Conservation (phyloP, 768 basidiomycete species). For the Leccinum rimulosum region DNA sequence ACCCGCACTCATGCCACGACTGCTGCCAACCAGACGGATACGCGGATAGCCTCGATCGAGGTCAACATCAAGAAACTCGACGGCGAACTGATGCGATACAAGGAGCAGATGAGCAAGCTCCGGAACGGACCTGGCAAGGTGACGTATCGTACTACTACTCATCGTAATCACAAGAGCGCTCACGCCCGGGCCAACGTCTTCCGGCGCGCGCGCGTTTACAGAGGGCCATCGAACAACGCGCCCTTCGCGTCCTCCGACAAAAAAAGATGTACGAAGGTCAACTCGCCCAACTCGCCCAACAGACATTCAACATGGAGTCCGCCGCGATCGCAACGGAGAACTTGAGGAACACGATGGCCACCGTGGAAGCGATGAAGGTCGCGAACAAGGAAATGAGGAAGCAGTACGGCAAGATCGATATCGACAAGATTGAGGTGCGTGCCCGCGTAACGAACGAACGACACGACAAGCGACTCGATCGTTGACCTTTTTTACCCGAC, state of each 20-base stretch:
- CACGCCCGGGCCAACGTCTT: not conserved
- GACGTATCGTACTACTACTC: conserved; percentile 1
- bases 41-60: conserved; percentile 82
- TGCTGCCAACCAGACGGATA: conserved; percentile 64
- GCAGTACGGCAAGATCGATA: conserved; percentile 95
- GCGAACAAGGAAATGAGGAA: conserved; percentile 97
- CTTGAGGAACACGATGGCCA: conserved; percentile 97
- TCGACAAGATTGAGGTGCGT: conserved; percentile 96
- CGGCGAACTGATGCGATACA: conserved; percentile 86
- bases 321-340: conserved; percentile 96
- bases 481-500: not conserved
- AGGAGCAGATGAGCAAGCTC: conserved; percentile 94
- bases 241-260: conserved; percentile 88
- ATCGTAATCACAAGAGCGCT: not conserved
- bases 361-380: conserved; percentile 91
- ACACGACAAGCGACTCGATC: not conserved
- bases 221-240: conserved; percentile 93
- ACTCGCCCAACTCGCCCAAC: conserved; percentile 86
- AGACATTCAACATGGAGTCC: conserved; percentile 98
- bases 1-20: not conserved
- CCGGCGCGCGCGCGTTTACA: conserved; percentile 31
- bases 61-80: conserved; percentile 97
- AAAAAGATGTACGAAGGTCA: conserved; percentile 96
- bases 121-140: conserved; percentile 96
- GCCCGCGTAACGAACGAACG: not conserved